Base-by-base conservation (phyloP, 306 rosid genomes). In the Pterocarpus santalinus region DNA sequence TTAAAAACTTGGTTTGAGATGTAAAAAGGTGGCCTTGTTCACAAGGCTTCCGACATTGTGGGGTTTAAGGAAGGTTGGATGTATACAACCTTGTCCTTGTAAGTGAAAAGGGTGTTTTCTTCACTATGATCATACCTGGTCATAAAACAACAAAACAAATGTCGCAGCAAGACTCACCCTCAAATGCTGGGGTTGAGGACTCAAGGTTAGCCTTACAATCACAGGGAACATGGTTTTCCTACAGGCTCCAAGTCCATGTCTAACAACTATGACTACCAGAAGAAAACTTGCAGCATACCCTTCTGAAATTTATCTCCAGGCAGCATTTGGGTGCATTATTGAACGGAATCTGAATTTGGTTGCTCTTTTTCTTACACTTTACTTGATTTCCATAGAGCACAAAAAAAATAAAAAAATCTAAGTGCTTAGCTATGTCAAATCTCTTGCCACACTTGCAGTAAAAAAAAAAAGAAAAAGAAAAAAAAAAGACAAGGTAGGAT, bases 311-410 rank as follows among this genome's bases (percentile, higher is more conserved):
- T 11, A 39, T 17, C 53, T 73, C 22, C 44, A 46, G 4, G 47
- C 46, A 75, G 38, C 34, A 15, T 44, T 41, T 61, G 58, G 69
- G 72, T 46, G 36, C 73, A 41, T 49, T 35, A 36, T 35, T 76
- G 70, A 64, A 64, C 46, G 49, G 52, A 41, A 49, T 34, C 43
- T 52, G 64, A 7, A 44, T 32, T 47, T 70, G 43, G 28, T 32
- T 14, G 28, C 14, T 32, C 30, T 5, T 13, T 33, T 7, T 49
- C 28, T 49, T 47, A 61, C 13, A 3, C 36, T 51, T 49, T 47
- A 70, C 30, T 14, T 7, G 12, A 1, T 70, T 47, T 47, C 30
- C 43, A 47, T 32, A 7, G 15, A 33, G 51, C 57, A 43, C 55
- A 2, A 17, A 2, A 38, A 17, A 56, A 39, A 10, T 22, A 22